These are phyloP conservation scores for Quercus robur DNA, from an alignment of 306 rosid species.

Conservation along the genomic window DNA sequence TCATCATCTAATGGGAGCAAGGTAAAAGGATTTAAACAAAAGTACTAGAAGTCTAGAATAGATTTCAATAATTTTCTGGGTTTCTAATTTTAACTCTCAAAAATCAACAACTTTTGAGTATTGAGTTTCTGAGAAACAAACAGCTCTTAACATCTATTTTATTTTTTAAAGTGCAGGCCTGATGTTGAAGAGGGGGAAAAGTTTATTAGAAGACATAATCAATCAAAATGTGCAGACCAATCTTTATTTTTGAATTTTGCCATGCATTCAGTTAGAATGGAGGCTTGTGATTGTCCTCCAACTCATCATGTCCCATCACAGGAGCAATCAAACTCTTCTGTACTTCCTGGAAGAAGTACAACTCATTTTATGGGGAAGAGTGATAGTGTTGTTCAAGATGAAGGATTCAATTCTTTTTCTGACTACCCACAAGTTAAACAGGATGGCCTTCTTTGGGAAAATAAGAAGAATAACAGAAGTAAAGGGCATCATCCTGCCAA, in stretches of 20 bases:
- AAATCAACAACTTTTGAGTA: neutral
- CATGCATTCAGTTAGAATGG: constrained; percentile 97
- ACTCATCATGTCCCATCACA: constrained; percentile 54
- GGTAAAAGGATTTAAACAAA: too few species aligned
- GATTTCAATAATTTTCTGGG: too few species aligned
- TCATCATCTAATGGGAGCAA: too few species aligned
- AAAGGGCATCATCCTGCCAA: constrained; percentile 51
- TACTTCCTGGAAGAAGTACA: constrained; percentile 64
- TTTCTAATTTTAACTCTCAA: neutral
- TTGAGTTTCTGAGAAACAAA: neutral
- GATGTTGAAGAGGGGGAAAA: constrained; percentile 96
- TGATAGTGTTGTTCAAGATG: constrained; percentile 45
- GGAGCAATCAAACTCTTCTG: constrained; percentile 61
- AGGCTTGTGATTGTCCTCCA: constrained; percentile 99
- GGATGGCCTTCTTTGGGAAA: constrained; percentile 54
- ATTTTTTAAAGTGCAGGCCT: constrained; percentile 55
- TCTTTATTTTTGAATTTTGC: constrained; percentile 91
- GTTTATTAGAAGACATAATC: constrained; percentile 77
- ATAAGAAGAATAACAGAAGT: constrained; percentile 64
- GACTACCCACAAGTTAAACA: constrained; percentile 56
- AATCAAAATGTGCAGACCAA: constrained; percentile 81
- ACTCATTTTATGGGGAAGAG: constrained; percentile 54
- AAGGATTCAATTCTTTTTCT: constrained; percentile 47
- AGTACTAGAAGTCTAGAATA: too few species aligned
- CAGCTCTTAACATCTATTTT: neutral